Conservation (phyloP, 2,329 filamentous ascomycete genomes). For the Diaporthe ampelina region DNA sequence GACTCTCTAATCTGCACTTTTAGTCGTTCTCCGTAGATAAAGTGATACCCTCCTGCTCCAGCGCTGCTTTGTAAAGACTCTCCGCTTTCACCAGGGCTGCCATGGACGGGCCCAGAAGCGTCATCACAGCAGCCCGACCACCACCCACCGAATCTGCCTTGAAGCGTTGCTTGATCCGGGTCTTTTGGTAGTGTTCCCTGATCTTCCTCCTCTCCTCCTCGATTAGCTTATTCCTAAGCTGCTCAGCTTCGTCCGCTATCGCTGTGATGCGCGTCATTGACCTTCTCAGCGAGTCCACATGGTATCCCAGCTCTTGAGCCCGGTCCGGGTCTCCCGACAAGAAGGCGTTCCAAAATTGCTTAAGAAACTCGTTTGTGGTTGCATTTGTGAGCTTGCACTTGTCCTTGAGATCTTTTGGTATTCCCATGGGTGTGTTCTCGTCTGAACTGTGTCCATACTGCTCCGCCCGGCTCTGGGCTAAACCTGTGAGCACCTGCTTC, state of each 20-base stretch:
- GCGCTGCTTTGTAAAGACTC: slow-evolving; percentile 77
- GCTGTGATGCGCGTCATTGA: slow-evolving; percentile 84
- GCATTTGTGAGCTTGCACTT: slow-evolving; percentile 82
- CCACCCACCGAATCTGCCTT: slow-evolving; percentile 79
- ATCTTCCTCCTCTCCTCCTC: slow-evolving; percentile 78
- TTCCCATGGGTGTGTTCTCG: slow-evolving; percentile 66
- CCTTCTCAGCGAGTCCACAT: slow-evolving; percentile 84
- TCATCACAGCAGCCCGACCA: slow-evolving; percentile 80
- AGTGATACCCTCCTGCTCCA: slow-evolving; percentile 72
- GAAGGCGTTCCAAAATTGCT: slow-evolving; percentile 96
- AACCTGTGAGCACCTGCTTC: slow-evolving; percentile 74
- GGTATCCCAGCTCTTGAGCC: slow-evolving; percentile 82
- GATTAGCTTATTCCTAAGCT: slow-evolving; percentile 76
- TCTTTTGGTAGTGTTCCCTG: slow-evolving; percentile 77
- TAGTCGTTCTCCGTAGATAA: slow-evolving; percentile 41
- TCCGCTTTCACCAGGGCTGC: slow-evolving; percentile 79
- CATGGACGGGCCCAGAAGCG: slow-evolving; percentile 81
- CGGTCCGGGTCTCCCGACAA: slow-evolving; percentile 88
- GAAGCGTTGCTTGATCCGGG: slow-evolving; percentile 80
- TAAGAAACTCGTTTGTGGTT: slow-evolving; percentile 94
- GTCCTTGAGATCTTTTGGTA: slow-evolving; percentile 69
- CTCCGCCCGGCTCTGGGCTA: slow-evolving; percentile 73
- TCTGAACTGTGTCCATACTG: slow-evolving; percentile 65
- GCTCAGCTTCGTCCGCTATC: slow-evolving; percentile 85
- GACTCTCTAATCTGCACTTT: not conserved